Evolutionary conservation across 148 eudicot species (phyloP).

Genomic region (Chenopodium quinoa): DNA sequence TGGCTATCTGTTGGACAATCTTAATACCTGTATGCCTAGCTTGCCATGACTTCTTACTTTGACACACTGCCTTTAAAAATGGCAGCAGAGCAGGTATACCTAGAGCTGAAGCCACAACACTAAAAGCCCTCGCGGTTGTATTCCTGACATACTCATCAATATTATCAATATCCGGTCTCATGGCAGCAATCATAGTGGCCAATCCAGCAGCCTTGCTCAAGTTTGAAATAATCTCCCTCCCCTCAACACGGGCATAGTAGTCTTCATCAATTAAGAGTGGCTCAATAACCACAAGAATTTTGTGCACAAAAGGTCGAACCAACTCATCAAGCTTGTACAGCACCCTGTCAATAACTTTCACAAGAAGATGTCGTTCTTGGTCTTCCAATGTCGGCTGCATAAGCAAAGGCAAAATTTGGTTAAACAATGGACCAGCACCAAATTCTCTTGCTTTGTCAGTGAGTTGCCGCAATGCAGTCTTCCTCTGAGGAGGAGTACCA

Average conservation of each 20-base stretch:
- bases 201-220: conserved; percentile 96
- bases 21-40: conserved; percentile 98
- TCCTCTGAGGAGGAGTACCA: conserved; percentile 96
- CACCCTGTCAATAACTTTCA: conserved; percentile 93
- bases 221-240: conserved; percentile 93
- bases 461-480: conserved; percentile 88
- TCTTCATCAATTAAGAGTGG: conserved; percentile 93
- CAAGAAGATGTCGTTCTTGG: conserved; percentile 93
- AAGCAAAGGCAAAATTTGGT: conserved; percentile 82
- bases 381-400: conserved; percentile 98
- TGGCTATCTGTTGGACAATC: conserved; percentile 97
- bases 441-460: conserved; percentile 95
- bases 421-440: conserved; percentile 92
- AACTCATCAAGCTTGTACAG: conserved; percentile 90
- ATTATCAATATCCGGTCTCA: conserved; percentile 98
- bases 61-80: conserved; percentile 95
- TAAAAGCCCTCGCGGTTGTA: conserved; percentile 98
- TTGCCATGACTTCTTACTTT: conserved; percentile 99
- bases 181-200: conserved; percentile 99
- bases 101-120: conserved; percentile 98
- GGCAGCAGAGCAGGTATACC: conserved; percentile 94
- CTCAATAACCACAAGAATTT: conserved; percentile 92
- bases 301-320: conserved; percentile 96
- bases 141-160: conserved; percentile 96
- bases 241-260: conserved; percentile 97